Evolutionary conservation across 371 early-diverging fungal species (phyloP).

Genomic region (Mucor saturninus): DNA sequence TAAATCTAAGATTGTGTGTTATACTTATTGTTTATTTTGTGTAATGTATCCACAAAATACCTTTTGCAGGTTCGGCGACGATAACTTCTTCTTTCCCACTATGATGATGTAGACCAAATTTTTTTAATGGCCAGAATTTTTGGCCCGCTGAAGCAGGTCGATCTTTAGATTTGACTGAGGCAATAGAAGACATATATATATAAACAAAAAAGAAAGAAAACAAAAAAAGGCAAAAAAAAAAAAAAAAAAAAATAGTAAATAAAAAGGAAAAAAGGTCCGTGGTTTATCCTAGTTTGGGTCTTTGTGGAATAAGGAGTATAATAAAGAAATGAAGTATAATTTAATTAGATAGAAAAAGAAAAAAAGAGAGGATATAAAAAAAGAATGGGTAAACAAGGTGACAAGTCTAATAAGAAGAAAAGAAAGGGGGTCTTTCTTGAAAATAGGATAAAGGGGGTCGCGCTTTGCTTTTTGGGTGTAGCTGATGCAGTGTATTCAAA

Average conservation of each 20-base stretch:
- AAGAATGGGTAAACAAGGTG: slow-evolving; percentile 4
- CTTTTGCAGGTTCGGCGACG: slow-evolving; percentile 5
- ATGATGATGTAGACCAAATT: slow-evolving; percentile 17
- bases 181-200: slow-evolving; percentile 6
- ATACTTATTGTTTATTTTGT: too few species aligned
- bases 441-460: too few species aligned
- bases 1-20: background rate
- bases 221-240: background rate
- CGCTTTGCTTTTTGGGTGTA: too few species aligned
- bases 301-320: slow-evolving; percentile 13
- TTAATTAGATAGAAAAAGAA: slow-evolving; percentile 2
- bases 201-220: slow-evolving; percentile 5
- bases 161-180: slow-evolving; percentile 21
- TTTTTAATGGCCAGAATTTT: slow-evolving; percentile 36
- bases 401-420: slow-evolving; percentile 1
- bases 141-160: slow-evolving; percentile 26
- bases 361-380: slow-evolving; percentile 7
- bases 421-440: background rate
- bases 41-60: too few species aligned
- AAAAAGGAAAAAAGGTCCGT: slow-evolving; percentile 6
- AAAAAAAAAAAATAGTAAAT: slow-evolving; percentile 4
- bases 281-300: slow-evolving; percentile 14
- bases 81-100: slow-evolving; percentile 13
- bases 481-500: slow-evolving; percentile 3
- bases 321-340: slow-evolving; percentile 1